Evolutionary conservation across 176 grass and related monocot genomes (phyloP).

Genomic region (Rhynchospora breviuscula): DNA sequence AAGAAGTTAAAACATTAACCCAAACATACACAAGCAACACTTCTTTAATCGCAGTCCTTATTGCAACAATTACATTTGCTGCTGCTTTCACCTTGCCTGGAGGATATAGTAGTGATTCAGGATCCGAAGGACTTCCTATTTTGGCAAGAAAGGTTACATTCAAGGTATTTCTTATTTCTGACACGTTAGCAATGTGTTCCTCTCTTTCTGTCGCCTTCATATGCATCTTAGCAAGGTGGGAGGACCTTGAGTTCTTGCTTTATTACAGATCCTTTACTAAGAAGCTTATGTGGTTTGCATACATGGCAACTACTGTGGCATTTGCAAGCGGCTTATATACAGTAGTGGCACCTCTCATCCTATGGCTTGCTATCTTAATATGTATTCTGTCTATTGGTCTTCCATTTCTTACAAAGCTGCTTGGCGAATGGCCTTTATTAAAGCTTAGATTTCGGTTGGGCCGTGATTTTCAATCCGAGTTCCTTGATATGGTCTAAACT

Average conservation of each 20-base stretch:
- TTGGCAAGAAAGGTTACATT: slow-evolving; percentile 15
- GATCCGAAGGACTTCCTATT: neutral
- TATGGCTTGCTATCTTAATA: neutral
- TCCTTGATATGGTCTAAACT: neutral
- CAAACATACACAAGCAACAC: slow-evolving; percentile 26
- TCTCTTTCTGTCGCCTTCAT: slow-evolving; percentile 27
- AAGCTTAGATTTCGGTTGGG: neutral
- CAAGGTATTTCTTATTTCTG: slow-evolving; percentile 8
- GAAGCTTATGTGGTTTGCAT: slow-evolving; percentile 34
- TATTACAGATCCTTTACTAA: slow-evolving; percentile 19
- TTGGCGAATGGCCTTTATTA: neutral
- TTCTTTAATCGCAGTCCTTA: slow-evolving; percentile 25
- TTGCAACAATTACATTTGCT: slow-evolving; percentile 15
- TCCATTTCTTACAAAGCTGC: neutral
- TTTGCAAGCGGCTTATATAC: neutral
- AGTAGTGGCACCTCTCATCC: neutral
- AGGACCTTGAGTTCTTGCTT: slow-evolving; percentile 29
- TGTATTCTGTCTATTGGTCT: neutral
- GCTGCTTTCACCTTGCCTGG: slow-evolving; percentile 17
- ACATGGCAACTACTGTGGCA: neutral
- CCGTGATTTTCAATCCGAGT: neutral
- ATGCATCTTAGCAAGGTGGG: slow-evolving; percentile 22
- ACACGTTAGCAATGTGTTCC: slow-evolving; percentile 14
- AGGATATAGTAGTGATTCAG: neutral
- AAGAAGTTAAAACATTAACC: slow-evolving; percentile 16